Evolutionary conservation across 257 asterid genomes (phyloP).

Genomic region (Forsythia viridissima): DNA sequence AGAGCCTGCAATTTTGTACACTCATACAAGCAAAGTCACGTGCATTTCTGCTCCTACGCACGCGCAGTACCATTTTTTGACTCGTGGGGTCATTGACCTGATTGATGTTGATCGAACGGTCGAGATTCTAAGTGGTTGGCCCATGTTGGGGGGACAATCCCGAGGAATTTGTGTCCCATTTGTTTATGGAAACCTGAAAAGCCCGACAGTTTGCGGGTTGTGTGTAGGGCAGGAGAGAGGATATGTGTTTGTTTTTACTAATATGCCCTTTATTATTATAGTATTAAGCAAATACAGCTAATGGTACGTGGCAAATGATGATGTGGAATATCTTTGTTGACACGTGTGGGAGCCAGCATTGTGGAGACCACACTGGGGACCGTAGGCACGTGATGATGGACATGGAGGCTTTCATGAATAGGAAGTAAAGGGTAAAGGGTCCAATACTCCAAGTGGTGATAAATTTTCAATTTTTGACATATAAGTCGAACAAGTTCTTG

Average conservation of each 20-base stretch:
- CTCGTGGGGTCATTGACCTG: not conserved
- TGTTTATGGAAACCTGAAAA: constrained; percentile 5
- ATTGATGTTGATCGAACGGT: not conserved
- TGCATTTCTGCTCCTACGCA: not conserved
- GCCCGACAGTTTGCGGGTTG: not conserved
- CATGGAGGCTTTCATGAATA: not conserved
- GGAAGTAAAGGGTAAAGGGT: no score
- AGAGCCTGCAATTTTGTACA: not conserved
- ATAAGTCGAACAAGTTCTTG: not conserved
- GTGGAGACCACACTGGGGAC: not conserved
- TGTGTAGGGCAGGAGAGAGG: not conserved
- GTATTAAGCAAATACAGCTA: not conserved
- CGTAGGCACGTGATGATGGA: not conserved
- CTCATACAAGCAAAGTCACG: not conserved
- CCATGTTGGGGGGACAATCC: not conserved
- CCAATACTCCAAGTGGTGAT: no score
- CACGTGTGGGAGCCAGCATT: not conserved
- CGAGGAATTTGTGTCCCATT: not conserved
- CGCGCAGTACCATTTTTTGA: not conserved
- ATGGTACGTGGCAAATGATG: not conserved
- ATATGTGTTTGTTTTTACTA: not conserved
- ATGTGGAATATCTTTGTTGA: not conserved
- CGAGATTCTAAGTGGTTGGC: not conserved
- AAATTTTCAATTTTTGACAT: not conserved
- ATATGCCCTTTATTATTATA: not conserved